A percentile compares a stretch with the other conserved stretches of the same genome.
Conservation (phyloP, 1,139 yeast species). For the Candida sanyaensis region DNA sequence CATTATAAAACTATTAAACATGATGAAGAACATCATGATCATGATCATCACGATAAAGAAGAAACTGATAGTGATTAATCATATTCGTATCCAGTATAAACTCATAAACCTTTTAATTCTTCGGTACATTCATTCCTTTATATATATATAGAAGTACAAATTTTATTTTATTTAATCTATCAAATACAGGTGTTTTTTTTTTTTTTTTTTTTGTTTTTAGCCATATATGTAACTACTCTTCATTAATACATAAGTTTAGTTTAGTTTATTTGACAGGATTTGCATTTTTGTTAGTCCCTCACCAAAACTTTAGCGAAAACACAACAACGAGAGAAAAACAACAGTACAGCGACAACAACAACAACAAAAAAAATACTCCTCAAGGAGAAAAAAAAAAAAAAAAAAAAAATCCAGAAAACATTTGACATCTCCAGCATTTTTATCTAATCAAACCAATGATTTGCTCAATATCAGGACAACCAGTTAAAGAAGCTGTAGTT, state of each 20-base stretch:
- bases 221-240: neutral
- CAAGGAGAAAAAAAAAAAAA: neutral
- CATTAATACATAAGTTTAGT: neutral
- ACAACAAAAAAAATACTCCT: neutral
- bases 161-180: neutral
- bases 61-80: constrained; percentile 5
- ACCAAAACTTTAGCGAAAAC: no score
- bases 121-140: neutral
- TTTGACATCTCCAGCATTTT: neutral
- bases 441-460: constrained; percentile 9
- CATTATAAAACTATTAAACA: constrained; percentile 24
- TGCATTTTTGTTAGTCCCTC: no score
- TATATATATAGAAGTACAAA: neutral
- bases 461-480: constrained; percentile 61
- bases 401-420: neutral
- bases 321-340: neutral
- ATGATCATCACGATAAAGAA: constrained; percentile 23
- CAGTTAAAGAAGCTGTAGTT: constrained; percentile 67
- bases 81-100: neutral
- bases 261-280: no score
- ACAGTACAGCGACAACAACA: no score
- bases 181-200: neutral
- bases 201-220: no score
- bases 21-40: constrained; percentile 12
- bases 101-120: neutral